A percentile compares a stretch with the other conserved stretches of the same genome.
Evolutionary conservation across 306 rosid genomes (phyloP).

Genomic region (Cicer judaicum): DNA sequence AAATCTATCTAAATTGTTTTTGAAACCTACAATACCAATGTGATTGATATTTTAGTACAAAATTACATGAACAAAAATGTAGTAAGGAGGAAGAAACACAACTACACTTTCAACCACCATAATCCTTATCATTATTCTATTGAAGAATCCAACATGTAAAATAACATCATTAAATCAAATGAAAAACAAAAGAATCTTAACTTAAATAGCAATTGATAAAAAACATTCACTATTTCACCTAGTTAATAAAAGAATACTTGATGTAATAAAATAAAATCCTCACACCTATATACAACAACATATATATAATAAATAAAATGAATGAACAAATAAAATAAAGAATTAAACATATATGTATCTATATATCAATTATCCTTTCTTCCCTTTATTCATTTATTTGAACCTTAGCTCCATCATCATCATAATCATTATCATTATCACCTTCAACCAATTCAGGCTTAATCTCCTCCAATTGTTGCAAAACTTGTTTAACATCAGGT

Average conservation of each 20-base stretch:
- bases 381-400: slow-evolving; percentile 45
- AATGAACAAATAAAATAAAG: slow-evolving; percentile 48
- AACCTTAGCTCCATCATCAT: slow-evolving; percentile 52
- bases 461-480: slow-evolving; percentile 75
- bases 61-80: too few species aligned
- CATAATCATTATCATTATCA: slow-evolving; percentile 60
- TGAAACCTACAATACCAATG: too few species aligned
- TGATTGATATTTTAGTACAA: too few species aligned
- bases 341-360: slow-evolving; percentile 43
- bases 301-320: slow-evolving; percentile 39
- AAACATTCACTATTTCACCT: slow-evolving; percentile 43
- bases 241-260: slow-evolving; percentile 42
- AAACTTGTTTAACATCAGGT: slow-evolving; percentile 80
- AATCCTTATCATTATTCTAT: background rate
- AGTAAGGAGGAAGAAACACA: too few species aligned
- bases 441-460: slow-evolving; percentile 64
- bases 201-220: slow-evolving; percentile 35
- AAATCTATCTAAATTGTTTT: too few species aligned
- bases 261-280: slow-evolving; percentile 38
- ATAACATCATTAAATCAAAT: background rate
- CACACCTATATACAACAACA: slow-evolving; percentile 42
- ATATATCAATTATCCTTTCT: slow-evolving; percentile 2
- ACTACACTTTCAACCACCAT: too few species aligned
- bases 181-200: slow-evolving; percentile 18
- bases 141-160: background rate